Evolutionary conservation across 2,329 filamentous ascomycete species (phyloP).

Genomic region (Penicillium sp.): DNA sequence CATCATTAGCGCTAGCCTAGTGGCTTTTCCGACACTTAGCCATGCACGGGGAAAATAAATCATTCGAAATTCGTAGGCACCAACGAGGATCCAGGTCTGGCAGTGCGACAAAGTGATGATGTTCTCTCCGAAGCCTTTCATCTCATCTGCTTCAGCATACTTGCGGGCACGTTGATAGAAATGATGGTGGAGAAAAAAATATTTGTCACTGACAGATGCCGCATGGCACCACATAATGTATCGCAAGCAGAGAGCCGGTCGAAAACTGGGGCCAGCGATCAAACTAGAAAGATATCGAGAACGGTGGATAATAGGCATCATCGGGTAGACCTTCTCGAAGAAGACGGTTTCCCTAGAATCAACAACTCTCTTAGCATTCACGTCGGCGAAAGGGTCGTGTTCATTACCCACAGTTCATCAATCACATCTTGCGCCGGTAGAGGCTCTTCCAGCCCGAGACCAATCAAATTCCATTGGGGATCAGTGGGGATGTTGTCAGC

Average conservation of each 20-base stretch:
- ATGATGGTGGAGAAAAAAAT: constrained; percentile 71
- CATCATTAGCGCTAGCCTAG: constrained; percentile 87
- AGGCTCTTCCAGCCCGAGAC: constrained; percentile 75
- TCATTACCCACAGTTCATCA: constrained; percentile 67
- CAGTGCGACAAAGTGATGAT: constrained; percentile 83
- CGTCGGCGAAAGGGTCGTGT: neutral
- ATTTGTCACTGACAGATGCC: constrained; percentile 81
- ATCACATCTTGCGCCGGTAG: constrained; percentile 75
- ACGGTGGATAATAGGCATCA: constrained; percentile 83
- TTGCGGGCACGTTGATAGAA: constrained; percentile 89
- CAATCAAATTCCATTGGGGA: constrained; percentile 83
- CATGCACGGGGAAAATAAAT: constrained; percentile 97
- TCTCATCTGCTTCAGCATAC: constrained; percentile 83
- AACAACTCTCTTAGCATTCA: constrained; percentile 36
- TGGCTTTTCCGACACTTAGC: constrained; percentile 81
- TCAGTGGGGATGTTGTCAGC: constrained; percentile 32
- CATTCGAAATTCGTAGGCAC: constrained; percentile 89
- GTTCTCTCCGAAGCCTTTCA: constrained; percentile 86
- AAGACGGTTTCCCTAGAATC: constrained; percentile 66
- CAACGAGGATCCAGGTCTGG: constrained; percentile 77
- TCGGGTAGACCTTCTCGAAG: constrained; percentile 86
- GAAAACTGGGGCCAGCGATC: constrained; percentile 80
- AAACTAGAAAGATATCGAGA: constrained; percentile 83
- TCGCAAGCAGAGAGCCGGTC: constrained; percentile 80
- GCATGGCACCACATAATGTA: constrained; percentile 97